These are phyloP conservation scores for Vitis hybrid DNA, from an alignment of 177 flowering plant species.

Conservation along the genomic window DNA sequence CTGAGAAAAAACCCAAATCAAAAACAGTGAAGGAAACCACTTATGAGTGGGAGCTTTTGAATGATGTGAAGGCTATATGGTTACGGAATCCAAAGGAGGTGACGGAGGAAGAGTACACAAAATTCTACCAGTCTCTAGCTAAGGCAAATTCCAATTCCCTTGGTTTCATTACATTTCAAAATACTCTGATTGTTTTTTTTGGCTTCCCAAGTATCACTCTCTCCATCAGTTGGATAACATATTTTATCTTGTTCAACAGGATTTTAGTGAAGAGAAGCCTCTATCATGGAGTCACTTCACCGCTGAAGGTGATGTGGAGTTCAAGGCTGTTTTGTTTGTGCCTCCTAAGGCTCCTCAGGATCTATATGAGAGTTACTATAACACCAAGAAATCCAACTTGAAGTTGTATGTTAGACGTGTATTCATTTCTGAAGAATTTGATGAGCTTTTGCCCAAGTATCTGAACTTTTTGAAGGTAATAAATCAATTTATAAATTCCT, in stretches of 20 bases:
- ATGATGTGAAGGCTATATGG: slow-evolving; percentile 98
- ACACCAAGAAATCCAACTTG: slow-evolving; percentile 77
- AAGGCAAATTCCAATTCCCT: slow-evolving; percentile 49
- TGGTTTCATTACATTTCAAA: background rate
- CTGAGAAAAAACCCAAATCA: slow-evolving; percentile 81
- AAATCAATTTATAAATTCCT: background rate
- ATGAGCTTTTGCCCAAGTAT: slow-evolving; percentile 93
- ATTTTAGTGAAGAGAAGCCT: slow-evolving; percentile 89
- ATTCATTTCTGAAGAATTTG: slow-evolving; percentile 95
- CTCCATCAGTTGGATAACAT: background rate
- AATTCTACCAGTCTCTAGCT: slow-evolving; percentile 84
- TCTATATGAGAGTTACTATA: slow-evolving; percentile 92
- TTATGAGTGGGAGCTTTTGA: slow-evolving; percentile 91
- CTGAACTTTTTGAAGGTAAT: slow-evolving; percentile 80
- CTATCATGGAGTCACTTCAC: slow-evolving; percentile 84
- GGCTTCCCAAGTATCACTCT: background rate
- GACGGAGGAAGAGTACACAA: slow-evolving; percentile 92
- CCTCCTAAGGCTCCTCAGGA: slow-evolving; percentile 98
- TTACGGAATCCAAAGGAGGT: slow-evolving; percentile 91
- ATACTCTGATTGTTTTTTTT: background rate
- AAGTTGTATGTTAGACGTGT: slow-evolving; percentile 91
- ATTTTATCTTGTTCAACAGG: slow-evolving; percentile 42
- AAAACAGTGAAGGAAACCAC: slow-evolving; percentile 86
- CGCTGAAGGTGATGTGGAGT: slow-evolving; percentile 99
- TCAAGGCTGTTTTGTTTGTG: slow-evolving; percentile 90